These are phyloP conservation scores for Sinapis alba DNA, from an alignment of 441 rosid species.

Conservation along the genomic window DNA sequence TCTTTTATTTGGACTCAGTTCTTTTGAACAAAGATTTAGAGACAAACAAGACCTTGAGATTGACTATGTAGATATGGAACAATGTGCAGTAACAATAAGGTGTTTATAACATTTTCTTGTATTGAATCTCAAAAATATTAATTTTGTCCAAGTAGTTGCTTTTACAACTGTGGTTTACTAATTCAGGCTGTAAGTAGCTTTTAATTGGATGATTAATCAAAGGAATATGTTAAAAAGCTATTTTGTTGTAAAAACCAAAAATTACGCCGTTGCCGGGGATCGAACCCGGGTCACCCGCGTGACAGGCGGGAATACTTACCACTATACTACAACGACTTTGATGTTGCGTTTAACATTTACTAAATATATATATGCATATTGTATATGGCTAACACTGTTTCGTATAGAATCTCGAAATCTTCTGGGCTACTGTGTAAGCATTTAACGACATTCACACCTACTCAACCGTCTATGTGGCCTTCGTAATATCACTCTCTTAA, in stretches of 20 bases:
- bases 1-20: slow-evolving; percentile 14
- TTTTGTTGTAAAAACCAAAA: neutral
- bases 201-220: neutral
- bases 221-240: neutral
- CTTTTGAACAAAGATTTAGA: slow-evolving; percentile 17
- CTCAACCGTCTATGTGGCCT: too few relatives aligned
- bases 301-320: slow-evolving; percentile 93
- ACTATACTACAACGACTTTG: slow-evolving; percentile 83
- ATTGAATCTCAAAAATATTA: neutral
- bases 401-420: too few relatives aligned
- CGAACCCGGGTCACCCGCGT: slow-evolving; percentile 46
- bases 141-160: neutral
- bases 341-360: too few relatives aligned
- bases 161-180: neutral
- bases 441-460: too few relatives aligned
- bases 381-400: too few relatives aligned
- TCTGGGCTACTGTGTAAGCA: too few relatives aligned
- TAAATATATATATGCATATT: too few relatives aligned
- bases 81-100: slow-evolving; percentile 17
- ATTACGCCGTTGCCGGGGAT: slow-evolving; percentile 37
- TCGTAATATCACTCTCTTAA: slow-evolving; percentile 48
- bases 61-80: slow-evolving; percentile 30
- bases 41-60: neutral
- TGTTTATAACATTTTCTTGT: neutral
- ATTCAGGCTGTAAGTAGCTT: neutral